Percentiles rank a stretch among this genome's conserved stretches.
Evolutionary conservation across 371 early-diverging fungal genomes (phyloP).

Genomic region (Basidiobolus meristosporus): DNA sequence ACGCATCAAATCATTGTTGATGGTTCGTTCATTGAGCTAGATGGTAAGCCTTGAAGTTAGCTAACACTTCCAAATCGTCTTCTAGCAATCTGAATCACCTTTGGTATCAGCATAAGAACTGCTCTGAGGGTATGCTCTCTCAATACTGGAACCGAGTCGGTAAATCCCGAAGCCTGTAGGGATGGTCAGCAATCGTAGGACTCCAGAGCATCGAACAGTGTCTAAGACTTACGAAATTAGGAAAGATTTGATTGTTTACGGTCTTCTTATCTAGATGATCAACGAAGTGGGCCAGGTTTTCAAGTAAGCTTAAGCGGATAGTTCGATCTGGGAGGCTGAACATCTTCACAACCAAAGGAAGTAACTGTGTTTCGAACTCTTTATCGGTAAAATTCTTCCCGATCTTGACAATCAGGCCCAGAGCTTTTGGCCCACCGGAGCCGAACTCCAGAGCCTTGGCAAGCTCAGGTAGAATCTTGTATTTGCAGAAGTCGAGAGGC

Average conservation of each 20-base stretch:
- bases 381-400: slow-evolving; percentile 43
- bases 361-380: slow-evolving; percentile 48
- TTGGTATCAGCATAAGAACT: slow-evolving; percentile 47
- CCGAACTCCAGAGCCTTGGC: slow-evolving; percentile 82
- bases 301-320: slow-evolving; percentile 69
- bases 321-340: slow-evolving; percentile 79
- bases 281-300: slow-evolving; percentile 52
- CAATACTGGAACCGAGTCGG: slow-evolving; percentile 72
- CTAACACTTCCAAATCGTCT: too few species aligned
- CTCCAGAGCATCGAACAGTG: too few species aligned
- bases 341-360: slow-evolving; percentile 59
- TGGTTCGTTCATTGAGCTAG: slow-evolving; percentile 42
- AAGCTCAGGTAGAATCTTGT: slow-evolving; percentile 81
- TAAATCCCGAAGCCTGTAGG: slow-evolving; percentile 68
- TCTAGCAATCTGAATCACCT: slow-evolving; percentile 25
- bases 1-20: slow-evolving; percentile 71
- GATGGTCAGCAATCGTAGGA: too few species aligned
- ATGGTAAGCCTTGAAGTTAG: slow-evolving; percentile 1
- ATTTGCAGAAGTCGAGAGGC: slow-evolving; percentile 66
- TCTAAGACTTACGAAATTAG: slow-evolving; percentile 38
- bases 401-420: slow-evolving; percentile 68
- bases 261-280: slow-evolving; percentile 42
- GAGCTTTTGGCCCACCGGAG: slow-evolving; percentile 68
- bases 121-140: slow-evolving; percentile 84
- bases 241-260: slow-evolving; percentile 70